Evolutionary conservation across 768 basidiomycete species (phyloP).

Genomic region (Lyophyllum atratum): DNA sequence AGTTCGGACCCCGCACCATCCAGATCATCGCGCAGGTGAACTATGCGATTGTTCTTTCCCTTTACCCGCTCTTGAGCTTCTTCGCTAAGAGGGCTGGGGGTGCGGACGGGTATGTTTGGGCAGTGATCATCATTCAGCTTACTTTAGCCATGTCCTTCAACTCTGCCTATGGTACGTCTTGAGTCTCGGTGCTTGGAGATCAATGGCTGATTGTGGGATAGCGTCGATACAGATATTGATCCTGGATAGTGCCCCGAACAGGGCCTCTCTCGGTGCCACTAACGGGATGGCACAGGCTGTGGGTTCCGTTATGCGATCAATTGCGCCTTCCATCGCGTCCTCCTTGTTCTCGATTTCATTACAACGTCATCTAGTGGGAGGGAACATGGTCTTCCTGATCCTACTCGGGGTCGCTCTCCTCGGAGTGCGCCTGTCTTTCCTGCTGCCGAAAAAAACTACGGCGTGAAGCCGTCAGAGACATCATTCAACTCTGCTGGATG

Average conservation of each 20-base stretch:
- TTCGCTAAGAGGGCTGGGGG: slow-evolving; percentile 34
- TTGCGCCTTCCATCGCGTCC: slow-evolving; percentile 55
- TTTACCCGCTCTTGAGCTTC: slow-evolving; percentile 37
- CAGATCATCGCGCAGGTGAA: slow-evolving; percentile 38
- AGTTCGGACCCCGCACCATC: slow-evolving; percentile 54
- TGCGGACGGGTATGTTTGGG: slow-evolving; percentile 31
- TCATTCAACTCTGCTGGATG: neutral
- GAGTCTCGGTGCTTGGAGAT: neutral
- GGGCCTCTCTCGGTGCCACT: slow-evolving; percentile 47
- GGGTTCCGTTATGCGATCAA: slow-evolving; percentile 45
- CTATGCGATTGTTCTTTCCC: slow-evolving; percentile 24
- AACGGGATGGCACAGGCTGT: slow-evolving; percentile 60
- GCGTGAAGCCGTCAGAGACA: neutral
- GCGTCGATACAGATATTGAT: slow-evolving; percentile 48
- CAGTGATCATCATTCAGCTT: slow-evolving; percentile 35
- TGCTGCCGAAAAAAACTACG: slow-evolving; percentile 25
- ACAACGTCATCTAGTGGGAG: slow-evolving; percentile 44
- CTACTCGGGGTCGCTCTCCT: slow-evolving; percentile 29
- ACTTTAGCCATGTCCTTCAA: slow-evolving; percentile 24
- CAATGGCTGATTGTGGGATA: slow-evolving; percentile 24
- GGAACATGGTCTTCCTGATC: slow-evolving; percentile 43
- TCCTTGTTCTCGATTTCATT: slow-evolving; percentile 59
- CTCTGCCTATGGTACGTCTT: slow-evolving; percentile 37
- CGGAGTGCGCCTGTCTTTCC: slow-evolving; percentile 27
- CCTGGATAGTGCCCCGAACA: slow-evolving; percentile 43